Conservation (phyloP, 2,329 filamentous ascomycete species). For the Neoscytalidium dimidiatum region DNA sequence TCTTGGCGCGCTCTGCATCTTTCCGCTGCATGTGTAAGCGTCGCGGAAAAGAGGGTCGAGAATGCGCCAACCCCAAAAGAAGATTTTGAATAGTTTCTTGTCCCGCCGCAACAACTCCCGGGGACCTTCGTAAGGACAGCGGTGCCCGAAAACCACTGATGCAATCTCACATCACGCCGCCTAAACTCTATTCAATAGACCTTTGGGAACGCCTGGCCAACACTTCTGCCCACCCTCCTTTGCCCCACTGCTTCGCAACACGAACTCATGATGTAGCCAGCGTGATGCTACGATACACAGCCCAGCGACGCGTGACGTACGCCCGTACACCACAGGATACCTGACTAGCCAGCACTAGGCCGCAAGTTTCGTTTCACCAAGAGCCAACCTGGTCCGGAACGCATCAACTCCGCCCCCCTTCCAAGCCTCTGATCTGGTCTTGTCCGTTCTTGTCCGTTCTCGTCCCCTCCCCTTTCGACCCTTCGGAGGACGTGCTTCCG, state of each 20-base stretch:
- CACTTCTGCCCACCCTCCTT: neutral
- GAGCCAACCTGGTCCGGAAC: too few species aligned
- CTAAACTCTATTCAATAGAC: neutral
- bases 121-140: too few species aligned
- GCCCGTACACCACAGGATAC: neutral
- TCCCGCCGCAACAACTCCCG: too few species aligned
- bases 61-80: too few species aligned
- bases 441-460: neutral
- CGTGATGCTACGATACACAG: neutral
- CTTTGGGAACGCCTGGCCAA: neutral
- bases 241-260: neutral
- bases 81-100: too few species aligned
- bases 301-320: neutral
- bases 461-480: too few species aligned
- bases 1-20: too few species aligned
- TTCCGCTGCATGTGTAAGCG: too few species aligned
- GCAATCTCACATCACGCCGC: neutral
- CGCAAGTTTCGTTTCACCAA: constrained; percentile 17
- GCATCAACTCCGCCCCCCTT: neutral
- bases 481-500: too few species aligned
- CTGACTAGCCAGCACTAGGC: neutral
- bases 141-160: too few species aligned
- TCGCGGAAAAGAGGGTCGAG: too few species aligned
- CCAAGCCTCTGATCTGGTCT: neutral
- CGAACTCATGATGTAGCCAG: neutral